These are phyloP conservation scores for Achaetomiella virescens DNA, from an alignment of 495 filamentous ascomycete species.

Conservation along the genomic window DNA sequence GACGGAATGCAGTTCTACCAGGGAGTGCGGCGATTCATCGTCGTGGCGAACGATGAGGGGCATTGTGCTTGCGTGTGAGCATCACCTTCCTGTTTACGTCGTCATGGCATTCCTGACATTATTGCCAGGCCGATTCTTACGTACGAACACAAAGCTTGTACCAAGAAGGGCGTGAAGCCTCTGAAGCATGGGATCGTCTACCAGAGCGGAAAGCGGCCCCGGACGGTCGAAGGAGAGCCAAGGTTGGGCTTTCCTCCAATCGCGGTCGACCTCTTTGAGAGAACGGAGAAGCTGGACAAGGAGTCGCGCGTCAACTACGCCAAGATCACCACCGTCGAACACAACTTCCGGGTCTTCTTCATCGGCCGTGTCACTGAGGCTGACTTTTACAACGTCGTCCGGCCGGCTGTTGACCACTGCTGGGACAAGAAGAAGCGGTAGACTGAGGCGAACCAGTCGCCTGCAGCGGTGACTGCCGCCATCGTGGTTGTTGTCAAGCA, in stretches of 20 bases:
- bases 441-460: not conserved
- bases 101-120: constrained; percentile 3
- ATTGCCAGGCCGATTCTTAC: constrained; percentile 41
- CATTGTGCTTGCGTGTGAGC: constrained; percentile 47
- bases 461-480: too few species aligned
- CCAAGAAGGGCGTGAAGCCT: constrained; percentile 41
- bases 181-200: constrained; percentile 43
- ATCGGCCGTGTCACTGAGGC: constrained; percentile 31
- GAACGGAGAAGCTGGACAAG: constrained; percentile 34
- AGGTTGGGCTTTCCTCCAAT: constrained; percentile 38
- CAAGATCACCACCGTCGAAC: constrained; percentile 44
- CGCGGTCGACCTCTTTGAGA: constrained; percentile 25
- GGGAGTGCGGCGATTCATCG: constrained; percentile 42
- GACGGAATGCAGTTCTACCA: constrained; percentile 30
- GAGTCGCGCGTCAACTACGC: constrained; percentile 44
- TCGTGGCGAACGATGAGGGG: constrained; percentile 42
- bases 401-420: constrained; percentile 38
- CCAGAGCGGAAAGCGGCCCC: constrained; percentile 23
- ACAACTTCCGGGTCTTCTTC: constrained; percentile 44
- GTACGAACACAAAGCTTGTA: constrained; percentile 39
- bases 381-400: constrained; percentile 33
- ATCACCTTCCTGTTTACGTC: too few species aligned
- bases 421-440: constrained; percentile 36
- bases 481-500: not conserved
- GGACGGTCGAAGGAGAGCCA: constrained; percentile 32